Evolutionary conservation across 352 stramenopile genomes (phyloP).

Genomic region (Pythium folliculosum): DNA sequence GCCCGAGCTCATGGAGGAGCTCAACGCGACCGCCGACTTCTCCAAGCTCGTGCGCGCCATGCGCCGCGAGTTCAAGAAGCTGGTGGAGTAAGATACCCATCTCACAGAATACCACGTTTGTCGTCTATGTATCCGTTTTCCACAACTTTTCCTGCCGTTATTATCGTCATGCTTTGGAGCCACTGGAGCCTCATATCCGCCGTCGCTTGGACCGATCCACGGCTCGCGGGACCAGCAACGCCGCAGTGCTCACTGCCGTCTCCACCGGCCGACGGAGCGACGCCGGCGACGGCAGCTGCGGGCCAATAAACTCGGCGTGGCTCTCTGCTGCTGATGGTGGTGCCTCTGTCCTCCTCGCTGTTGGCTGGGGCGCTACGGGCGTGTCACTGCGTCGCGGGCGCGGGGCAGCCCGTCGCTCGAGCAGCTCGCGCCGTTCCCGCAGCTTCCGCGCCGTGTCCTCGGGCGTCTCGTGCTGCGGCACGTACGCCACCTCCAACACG

Average conservation of each 20-base stretch:
- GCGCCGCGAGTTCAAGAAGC: constrained; percentile 74
- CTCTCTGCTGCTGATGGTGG: constrained; percentile 2
- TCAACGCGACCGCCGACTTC: constrained; percentile 71
- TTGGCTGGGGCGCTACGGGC: too few relatives aligned
- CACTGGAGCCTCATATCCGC: constrained; percentile 24
- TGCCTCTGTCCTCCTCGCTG: background rate
- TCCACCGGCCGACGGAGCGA: background rate
- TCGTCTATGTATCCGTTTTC: background rate
- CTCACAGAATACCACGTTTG: too few relatives aligned
- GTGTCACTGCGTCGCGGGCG: background rate
- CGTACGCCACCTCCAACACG: constrained; percentile 64
- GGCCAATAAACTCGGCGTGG: constrained; percentile 46
- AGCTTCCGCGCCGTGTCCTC: constrained; percentile 69
- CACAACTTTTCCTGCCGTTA: too few relatives aligned
- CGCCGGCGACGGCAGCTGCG: constrained; percentile 33
- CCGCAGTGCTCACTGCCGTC: background rate
- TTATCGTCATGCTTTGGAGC: background rate
- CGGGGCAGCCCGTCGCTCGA: constrained; percentile 35
- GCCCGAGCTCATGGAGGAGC: constrained; percentile 49
- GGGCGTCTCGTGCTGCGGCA: constrained; percentile 56
- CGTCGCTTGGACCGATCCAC: constrained; percentile 25
- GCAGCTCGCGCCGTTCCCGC: constrained; percentile 53
- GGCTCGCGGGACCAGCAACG: background rate
- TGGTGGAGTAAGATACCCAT: constrained; percentile 44
- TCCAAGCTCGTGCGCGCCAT: constrained; percentile 79